Evolutionary conservation across 2,329 filamentous ascomycete species (phyloP), one percentile per base, ranked within the genome.

Genomic region (Fusarium humuli): DNA sequence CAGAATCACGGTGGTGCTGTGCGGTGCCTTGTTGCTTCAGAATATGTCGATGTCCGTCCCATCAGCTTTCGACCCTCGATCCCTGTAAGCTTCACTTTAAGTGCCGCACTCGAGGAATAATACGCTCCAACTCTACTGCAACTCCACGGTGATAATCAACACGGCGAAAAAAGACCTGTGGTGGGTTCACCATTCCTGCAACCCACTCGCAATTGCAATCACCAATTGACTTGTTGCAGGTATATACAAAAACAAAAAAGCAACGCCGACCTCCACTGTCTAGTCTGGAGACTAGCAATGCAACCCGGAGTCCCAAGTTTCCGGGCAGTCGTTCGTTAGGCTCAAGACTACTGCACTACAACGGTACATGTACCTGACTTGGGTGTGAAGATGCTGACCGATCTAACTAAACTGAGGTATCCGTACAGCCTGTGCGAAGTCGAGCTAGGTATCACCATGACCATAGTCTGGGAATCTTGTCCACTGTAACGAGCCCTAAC

Each of bases 31-130:
- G 34, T 18, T 65, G 63, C 71, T 58, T 75, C 67, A 65, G 64
- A 60, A 73, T 65, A 72, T 72, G 72, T 73, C 70, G 63, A 61
- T 69, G 58, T 49, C 70, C 69, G 61, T 66, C 64, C 67, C 67
- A 61, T 60, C 60, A 60, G 67, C 64, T 55, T 57, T 44, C 49
- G 22, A 52, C 50, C 67, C 73, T 69, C 69, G 64, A 73, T 74
- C 73, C 73, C 57, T 73, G 72, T 37, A 54, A 23, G 32, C 22
- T 56, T 53, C 32, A 41, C 14, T 29, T 53, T 23, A 25, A 20
- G 23, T 41, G 27, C 49, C 23, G 23, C 18, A 40, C 27, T 52
- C 22, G 34, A 52, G 20, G 32, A 40, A 52, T 52, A 52, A 37
- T 37, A 37, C 34, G 34, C 34, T 18, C 34, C 34, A 37, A n/a